Percentiles rank a stretch among this genome's conserved stretches.
These are phyloP conservation scores for Yamadazyma aaseri DNA, from an alignment of 1,139 yeast genomes.

Conservation along the genomic window DNA sequence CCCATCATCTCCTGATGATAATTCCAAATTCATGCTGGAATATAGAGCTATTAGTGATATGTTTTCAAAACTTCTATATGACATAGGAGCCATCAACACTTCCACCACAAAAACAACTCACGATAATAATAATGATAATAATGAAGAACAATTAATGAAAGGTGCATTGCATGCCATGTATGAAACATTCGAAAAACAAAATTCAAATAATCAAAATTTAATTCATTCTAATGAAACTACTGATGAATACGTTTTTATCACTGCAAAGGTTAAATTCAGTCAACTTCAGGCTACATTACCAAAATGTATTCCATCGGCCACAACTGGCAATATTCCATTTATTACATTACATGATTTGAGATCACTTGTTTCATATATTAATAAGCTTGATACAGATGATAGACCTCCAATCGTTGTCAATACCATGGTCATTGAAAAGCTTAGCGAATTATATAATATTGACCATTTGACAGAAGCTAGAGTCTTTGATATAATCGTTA, in stretches of 20 bases:
- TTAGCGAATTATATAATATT: conserved; percentile 51
- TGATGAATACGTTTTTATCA: conserved; percentile 59
- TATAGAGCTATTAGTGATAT: conserved; percentile 24
- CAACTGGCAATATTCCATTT: conserved; percentile 53
- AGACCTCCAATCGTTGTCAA: conserved; percentile 41
- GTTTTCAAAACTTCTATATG: conserved; percentile 27
- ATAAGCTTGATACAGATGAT: conserved; percentile 29
- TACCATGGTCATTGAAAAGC: conserved; percentile 60
- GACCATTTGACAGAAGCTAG: conserved; percentile 49
- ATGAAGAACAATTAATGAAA: conserved; percentile 33
- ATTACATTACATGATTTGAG: conserved; percentile 58
- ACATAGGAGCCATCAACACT: conserved; percentile 23
- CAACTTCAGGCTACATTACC: conserved; percentile 64
- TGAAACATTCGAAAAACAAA: conserved; percentile 34
- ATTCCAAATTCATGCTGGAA: conserved; percentile 22
- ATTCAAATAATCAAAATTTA: conserved; percentile 1
- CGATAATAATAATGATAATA: conserved; percentile 15
- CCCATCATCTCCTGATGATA: conserved; percentile 41
- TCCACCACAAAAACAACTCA: conserved; percentile 6
- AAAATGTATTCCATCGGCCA: conserved; percentile 47
- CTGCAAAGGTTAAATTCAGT: conserved; percentile 59
- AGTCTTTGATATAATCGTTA: conserved; percentile 52
- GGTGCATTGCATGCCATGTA: conserved; percentile 46
- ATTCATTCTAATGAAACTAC: conserved; percentile 7
- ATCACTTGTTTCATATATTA: conserved; percentile 60